Conservation (phyloP, 2,329 filamentous ascomycete genomes). For the Apiospora koreana region DNA sequence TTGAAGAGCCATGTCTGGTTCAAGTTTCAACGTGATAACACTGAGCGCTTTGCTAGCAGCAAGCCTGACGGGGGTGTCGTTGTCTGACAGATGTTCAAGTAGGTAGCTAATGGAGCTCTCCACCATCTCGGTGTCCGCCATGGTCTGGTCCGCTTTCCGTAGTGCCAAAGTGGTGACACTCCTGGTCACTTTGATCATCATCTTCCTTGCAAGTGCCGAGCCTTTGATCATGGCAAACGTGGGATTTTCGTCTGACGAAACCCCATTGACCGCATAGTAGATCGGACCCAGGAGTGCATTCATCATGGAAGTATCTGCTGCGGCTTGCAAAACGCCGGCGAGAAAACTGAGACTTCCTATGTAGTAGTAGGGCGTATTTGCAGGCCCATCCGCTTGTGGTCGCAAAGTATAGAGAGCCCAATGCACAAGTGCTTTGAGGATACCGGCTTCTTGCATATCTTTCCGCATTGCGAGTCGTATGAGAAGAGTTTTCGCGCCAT, state of each 20-base stretch:
- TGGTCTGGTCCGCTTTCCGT: conserved; percentile 46
- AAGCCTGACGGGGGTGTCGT: conserved; percentile 87
- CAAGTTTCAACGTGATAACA: conserved; percentile 78
- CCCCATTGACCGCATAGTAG: conserved; percentile 63
- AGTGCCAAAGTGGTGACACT: conserved; percentile 70
- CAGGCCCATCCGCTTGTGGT: conserved; percentile 37
- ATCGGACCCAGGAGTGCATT: conserved; percentile 64
- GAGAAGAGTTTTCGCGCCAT: conserved; percentile 81
- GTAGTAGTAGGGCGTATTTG: conserved; percentile 67
- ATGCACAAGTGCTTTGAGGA: conserved; percentile 66
- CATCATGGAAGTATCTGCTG: conserved; percentile 75
- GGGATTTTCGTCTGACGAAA: conserved; percentile 53
- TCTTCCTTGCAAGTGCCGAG: conserved; percentile 79
- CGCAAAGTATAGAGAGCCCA: conserved; percentile 70
- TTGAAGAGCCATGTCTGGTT: conserved; percentile 78
- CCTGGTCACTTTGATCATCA: conserved; percentile 81
- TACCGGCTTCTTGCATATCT: conserved; percentile 80
- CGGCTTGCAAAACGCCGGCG: conserved; percentile 68
- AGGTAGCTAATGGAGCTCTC: conserved; percentile 84
- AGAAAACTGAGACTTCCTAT: conserved; percentile 81
- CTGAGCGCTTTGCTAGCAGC: conserved; percentile 92
- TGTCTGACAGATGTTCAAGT: conserved; percentile 76
- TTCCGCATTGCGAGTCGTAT: conserved; percentile 79
- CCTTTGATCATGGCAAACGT: conserved; percentile 58
- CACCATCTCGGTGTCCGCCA: conserved; percentile 55